These are phyloP conservation scores for Rhizophagus prolifer DNA, from an alignment of 192 early-diverging fungal species.

Conservation along the genomic window DNA sequence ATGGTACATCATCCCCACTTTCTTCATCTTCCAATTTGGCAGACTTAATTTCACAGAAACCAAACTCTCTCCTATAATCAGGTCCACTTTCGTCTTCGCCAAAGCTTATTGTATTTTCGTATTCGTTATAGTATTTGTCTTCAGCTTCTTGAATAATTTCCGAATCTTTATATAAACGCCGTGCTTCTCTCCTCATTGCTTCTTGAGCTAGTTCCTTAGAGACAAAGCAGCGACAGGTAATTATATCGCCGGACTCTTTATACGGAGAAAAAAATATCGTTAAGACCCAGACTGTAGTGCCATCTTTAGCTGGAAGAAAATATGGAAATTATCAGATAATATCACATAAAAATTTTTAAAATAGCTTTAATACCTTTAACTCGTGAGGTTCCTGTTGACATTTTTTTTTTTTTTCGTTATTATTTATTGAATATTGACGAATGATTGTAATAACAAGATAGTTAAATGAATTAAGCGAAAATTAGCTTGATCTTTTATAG, in stretches of 20 bases:
- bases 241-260: no score
- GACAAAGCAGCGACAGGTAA: neutral
- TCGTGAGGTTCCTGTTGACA: neutral
- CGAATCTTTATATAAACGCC: neutral
- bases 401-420: no score
- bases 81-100: neutral
- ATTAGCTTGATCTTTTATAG: no score
- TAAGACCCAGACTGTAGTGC: neutral
- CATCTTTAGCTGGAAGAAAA: neutral
- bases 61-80: constrained; percentile 14
- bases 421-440: no score
- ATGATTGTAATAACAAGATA: no score
- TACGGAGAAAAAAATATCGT: neutral
- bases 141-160: neutral
- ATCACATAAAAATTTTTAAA: no score
- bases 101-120: neutral
- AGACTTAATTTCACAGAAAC: neutral
- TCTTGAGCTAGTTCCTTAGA: neutral
- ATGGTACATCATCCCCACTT: neutral
- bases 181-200: constrained; percentile 15
- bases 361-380: neutral
- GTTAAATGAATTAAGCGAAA: no score
- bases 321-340: no score
- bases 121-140: neutral
- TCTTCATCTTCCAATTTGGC: constrained; percentile 12